Evolutionary conservation across 208 protist species (phyloP).

Genomic region (Acanthamoeba divionensis): DNA sequence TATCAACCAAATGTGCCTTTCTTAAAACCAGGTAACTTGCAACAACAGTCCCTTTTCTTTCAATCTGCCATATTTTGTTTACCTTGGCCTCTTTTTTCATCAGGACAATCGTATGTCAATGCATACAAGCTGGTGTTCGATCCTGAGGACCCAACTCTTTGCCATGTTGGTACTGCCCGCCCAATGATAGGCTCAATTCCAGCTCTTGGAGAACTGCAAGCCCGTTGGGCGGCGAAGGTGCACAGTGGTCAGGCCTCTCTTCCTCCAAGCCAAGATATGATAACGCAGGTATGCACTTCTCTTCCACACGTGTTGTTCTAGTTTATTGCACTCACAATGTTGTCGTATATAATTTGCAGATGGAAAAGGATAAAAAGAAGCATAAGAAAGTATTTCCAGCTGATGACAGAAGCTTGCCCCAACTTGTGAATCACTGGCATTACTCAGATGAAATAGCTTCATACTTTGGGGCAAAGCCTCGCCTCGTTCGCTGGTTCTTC

Average conservation of each 20-base stretch:
- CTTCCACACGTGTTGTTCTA: neutral
- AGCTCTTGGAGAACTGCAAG: conserved; percentile 34
- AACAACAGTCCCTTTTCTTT: neutral
- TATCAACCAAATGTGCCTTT: conserved; percentile 40
- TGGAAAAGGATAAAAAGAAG: neutral
- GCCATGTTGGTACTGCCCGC: neutral
- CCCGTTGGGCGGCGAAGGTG: neutral
- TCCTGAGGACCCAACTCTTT: conserved; percentile 14
- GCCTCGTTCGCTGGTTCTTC: conserved; percentile 37
- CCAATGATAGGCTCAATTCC: conserved; percentile 50
- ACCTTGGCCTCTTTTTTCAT: no score
- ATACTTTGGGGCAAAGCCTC: conserved; percentile 39
- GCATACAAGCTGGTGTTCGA: conserved; percentile 54
- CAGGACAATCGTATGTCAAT: neutral
- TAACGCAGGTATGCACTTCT: neutral
- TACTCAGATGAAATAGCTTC: conserved; percentile 45
- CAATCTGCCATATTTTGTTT: no score
- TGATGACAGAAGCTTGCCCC: neutral
- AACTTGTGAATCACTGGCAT: conserved; percentile 49
- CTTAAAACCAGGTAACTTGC: neutral
- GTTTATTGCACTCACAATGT: neutral
- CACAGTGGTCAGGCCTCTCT: conserved; percentile 16
- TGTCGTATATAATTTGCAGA: neutral
- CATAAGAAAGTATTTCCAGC: neutral
- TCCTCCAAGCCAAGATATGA: neutral